Conservation (phyloP, 23 red algal species). For the Chondrus crispus region DNA sequence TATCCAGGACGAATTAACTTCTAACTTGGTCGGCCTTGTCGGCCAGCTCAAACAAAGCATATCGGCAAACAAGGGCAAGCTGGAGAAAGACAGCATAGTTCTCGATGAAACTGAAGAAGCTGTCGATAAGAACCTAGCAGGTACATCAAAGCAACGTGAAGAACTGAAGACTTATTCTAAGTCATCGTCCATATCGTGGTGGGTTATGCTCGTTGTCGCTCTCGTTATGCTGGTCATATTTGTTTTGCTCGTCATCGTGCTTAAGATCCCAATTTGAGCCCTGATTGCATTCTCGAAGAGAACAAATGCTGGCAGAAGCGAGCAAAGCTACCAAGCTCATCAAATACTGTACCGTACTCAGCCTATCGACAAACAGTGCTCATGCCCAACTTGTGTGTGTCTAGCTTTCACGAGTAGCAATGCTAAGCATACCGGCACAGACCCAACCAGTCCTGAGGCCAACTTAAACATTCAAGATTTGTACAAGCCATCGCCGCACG, state of each 20-base stretch:
- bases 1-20: conserved; percentile 61
- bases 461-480: too few relatives aligned
- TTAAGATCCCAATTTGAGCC: conserved; percentile 47
- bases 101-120: conserved; percentile 54
- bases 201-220: conserved; percentile 29
- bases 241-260: conserved; percentile 35
- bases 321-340: too few relatives aligned
- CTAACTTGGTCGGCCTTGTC: conserved; percentile 57
- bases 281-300: too few relatives aligned
- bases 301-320: too few relatives aligned
- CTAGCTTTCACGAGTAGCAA: too few relatives aligned
- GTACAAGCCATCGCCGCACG: too few relatives aligned
- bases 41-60: conserved; percentile 61
- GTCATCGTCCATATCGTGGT: conserved; percentile 50
- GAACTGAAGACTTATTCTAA: conserved; percentile 10
- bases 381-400: too few relatives aligned
- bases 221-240: conserved; percentile 49
- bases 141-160: conserved; percentile 19
- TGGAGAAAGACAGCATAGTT: conserved; percentile 43
- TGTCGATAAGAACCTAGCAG: conserved; percentile 41
- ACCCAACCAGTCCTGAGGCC: too few relatives aligned
- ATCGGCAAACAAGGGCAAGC: conserved; percentile 50
- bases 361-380: too few relatives aligned
- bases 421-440: too few relatives aligned
- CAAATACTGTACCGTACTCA: too few relatives aligned